Base-by-base conservation (phyloP, 768 basidiomycete genomes). In the Trametes elegans region DNA sequence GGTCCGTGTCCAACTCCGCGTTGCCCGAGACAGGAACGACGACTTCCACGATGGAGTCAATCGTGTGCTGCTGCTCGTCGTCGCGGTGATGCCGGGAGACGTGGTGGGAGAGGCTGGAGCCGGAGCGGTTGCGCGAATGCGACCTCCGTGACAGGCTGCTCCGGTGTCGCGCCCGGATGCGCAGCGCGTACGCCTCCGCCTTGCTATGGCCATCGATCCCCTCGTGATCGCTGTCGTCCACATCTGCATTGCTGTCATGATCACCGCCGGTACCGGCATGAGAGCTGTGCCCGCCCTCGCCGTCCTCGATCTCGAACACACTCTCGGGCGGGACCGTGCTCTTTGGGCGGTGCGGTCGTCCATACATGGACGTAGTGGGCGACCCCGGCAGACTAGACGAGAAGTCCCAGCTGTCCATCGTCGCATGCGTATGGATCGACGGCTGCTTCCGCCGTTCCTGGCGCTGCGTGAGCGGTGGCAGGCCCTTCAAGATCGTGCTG, bases 321-420 rank as follows among this genome's bases (percentile, higher is more conserved):
- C 65, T 70, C 21, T 66, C 66, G 8, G 53, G 46, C 34, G 62
- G 66, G 29, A 64, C 49, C 4, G 53, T 23, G 21, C 57, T 56
- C 29, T 35, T 51, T 36, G 59, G 41, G 29, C 46, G 59, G n/a
- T 47, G 49, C 21, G 40, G 40, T n/a, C 51, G 52, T 45, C 61
- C 41, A 55, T 59, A 63, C 55, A 62, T 61, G 45, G 56, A 64
- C 55, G 61, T 70, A 68, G 40, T 61, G 53, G 47, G 68, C 46
- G 29, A 68, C 58, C 31, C 65, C 23, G 68, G 31, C 61, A 66
- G 10, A 70, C 73, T 80, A 0, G 80, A 73, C 21, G 77, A 67
- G 67, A 93, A 93, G 65, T 93, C 89, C 90, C 90, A 93, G 3
- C 90, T 90, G 50, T 88, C 90, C 50, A 85, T 70, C 9, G 88